Percentiles rank a stretch among this genome's conserved stretches.
Conservation (phyloP, 768 basidiomycete genomes). For the Naganishia vaughanmartiniae region DNA sequence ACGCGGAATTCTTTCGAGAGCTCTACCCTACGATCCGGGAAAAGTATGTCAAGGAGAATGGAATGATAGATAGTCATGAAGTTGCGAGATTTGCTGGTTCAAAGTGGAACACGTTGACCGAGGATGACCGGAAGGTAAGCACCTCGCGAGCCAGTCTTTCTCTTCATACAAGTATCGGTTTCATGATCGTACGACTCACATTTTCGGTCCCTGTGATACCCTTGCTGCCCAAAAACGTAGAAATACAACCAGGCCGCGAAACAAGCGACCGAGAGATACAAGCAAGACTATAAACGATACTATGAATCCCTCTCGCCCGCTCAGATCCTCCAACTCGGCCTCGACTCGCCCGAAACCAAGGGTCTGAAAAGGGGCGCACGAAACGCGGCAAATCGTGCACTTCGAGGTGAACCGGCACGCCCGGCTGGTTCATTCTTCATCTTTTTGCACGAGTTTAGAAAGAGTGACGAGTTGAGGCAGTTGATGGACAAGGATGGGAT, state of each 20-base stretch:
- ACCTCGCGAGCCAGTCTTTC: neutral
- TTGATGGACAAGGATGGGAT: slow-evolving; percentile 19
- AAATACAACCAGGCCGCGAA: slow-evolving; percentile 20
- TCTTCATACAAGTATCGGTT: too few species aligned
- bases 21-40: slow-evolving; percentile 21
- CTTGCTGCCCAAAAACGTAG: too few species aligned
- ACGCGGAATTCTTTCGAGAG: slow-evolving; percentile 32
- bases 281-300: slow-evolving; percentile 25
- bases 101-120: slow-evolving; percentile 28
- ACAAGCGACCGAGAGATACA: slow-evolving; percentile 22
- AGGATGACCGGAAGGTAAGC: slow-evolving; percentile 29
- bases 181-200: too few species aligned
- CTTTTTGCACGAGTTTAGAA: slow-evolving; percentile 28
- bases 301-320: slow-evolving; percentile 25
- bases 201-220: too few species aligned
- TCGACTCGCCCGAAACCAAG: slow-evolving; percentile 22
- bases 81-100: slow-evolving; percentile 26
- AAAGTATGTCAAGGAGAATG: slow-evolving; percentile 11
- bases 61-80: slow-evolving; percentile 20
- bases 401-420: slow-evolving; percentile 26
- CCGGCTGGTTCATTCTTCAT: slow-evolving; percentile 25
- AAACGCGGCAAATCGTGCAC: slow-evolving; percentile 5
- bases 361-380: neutral
- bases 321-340: neutral
- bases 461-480: slow-evolving; percentile 26